Evolutionary conservation across 768 basidiomycete species (phyloP).

Genomic region (Termitomyces eurrhizus): DNA sequence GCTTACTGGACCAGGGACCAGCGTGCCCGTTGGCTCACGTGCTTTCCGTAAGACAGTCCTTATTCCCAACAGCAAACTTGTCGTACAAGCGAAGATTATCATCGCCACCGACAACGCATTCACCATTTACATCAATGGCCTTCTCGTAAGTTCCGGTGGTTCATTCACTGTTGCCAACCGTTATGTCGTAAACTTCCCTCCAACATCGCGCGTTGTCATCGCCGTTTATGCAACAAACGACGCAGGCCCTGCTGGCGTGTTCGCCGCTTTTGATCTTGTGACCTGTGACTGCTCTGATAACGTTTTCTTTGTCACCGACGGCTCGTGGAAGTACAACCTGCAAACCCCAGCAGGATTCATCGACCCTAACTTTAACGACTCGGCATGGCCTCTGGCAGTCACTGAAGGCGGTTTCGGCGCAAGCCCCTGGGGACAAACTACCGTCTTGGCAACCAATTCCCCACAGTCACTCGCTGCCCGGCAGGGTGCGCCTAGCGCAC

Average conservation of each 20-base stretch:
- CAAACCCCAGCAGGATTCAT: slow-evolving; percentile 16
- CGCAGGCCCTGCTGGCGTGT: slow-evolving; percentile 18
- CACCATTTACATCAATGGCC: slow-evolving; percentile 28
- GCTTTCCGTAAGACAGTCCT: slow-evolving; percentile 26
- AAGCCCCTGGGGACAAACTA: slow-evolving; percentile 21
- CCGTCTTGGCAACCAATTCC: slow-evolving; percentile 6
- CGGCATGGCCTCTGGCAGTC: slow-evolving; percentile 19
- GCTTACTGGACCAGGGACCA: slow-evolving; percentile 13
- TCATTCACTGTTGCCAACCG: slow-evolving; percentile 14
- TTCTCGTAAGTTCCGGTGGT: slow-evolving; percentile 19
- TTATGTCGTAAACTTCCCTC: slow-evolving; percentile 16
- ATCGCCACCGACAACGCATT: slow-evolving; percentile 24
- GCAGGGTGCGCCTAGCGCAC: slow-evolving; percentile 10
- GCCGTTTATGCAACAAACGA: slow-evolving; percentile 15
- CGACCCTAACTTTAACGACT: slow-evolving; percentile 14
- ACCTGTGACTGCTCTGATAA: slow-evolving; percentile 16
- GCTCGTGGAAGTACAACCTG: slow-evolving; percentile 21
- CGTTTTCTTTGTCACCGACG: slow-evolving; percentile 17
- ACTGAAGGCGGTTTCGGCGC: slow-evolving; percentile 20
- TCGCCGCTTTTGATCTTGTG: slow-evolving; percentile 19
- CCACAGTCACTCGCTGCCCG: slow-evolving; percentile 9
- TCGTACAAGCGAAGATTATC: slow-evolving; percentile 20
- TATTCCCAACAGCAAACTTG: slow-evolving; percentile 19
- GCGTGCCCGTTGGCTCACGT: slow-evolving; percentile 20
- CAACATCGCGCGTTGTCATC: slow-evolving; percentile 16